Evolutionary conservation across 1,139 yeast species (phyloP), one percentile per base, ranked within the genome.

Genomic region (Zhuliangozyma parablackwelliae): DNA sequence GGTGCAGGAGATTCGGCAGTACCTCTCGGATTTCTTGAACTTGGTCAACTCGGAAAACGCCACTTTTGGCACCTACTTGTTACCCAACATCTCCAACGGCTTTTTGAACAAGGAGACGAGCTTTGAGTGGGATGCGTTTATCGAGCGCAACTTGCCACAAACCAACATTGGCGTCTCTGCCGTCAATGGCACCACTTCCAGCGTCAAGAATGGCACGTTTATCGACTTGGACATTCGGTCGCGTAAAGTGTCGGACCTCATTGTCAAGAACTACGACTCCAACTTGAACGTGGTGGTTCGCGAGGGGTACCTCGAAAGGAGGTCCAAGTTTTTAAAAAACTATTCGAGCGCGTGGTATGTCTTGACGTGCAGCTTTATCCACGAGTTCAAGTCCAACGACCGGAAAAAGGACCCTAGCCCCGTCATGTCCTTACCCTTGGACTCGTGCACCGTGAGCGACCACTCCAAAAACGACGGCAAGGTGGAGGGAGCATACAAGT

Each of bases 261-360:
- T 57, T 5, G 88, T 88, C 53, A 79, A 80, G 16, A 74, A 82
- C 53, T 85, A 80, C 56, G 72, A 75, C 50, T 84, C 90, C 37
- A 78, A 89, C 10, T 66, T 89, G 46, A 79, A 90, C 26, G 63
- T 69, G 36, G 83, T 87, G 38, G 73, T 92, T 30, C 76, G 89
- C 39, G 78, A 88, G 28, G 97, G 97, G 1, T 76, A 71, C 47
- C 69, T 92, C 47, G 98, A 92, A 59, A 76, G 97, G 57, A 77
- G 96, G 50, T 86, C 97, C 2, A 92, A 90, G 65, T 89, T 80
- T 57, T 71, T 92, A 47, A 90, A 89, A 65, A 84, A 92, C 24
- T 94, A 89, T 61, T 80, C 95, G 5, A 77, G 81, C 48, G 95
- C 95, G 5, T 92, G 87, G 80, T 94, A 89, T 56, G 96, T 92